Evolutionary conservation across 768 basidiomycete genomes (phyloP).

Genomic region (Cystoderma amianthinum): DNA sequence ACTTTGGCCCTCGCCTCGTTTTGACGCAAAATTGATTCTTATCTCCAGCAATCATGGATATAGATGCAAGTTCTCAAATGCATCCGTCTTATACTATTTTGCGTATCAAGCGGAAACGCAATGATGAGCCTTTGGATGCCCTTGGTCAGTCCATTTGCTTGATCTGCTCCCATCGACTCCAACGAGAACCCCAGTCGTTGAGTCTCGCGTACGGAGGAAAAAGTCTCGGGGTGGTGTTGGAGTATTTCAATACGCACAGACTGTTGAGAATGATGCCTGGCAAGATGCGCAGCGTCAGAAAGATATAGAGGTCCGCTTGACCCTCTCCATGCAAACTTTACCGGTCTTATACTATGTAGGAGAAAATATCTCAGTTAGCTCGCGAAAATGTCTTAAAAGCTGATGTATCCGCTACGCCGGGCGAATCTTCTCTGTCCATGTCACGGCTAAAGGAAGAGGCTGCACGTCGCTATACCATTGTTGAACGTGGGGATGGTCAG

Average conservation of each 20-base stretch:
- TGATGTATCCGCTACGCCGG: conserved; percentile 10
- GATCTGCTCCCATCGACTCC: not conserved
- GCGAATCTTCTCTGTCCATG: conserved; percentile 10
- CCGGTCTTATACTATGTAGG: conserved; percentile 22
- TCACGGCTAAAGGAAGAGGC: conserved; percentile 25
- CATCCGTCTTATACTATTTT: conserved; percentile 65
- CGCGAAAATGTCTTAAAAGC: no score
- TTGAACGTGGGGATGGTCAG: conserved; percentile 23
- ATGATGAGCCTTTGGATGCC: conserved; percentile 78
- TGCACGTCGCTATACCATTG: conserved; percentile 49
- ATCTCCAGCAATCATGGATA: conserved; percentile 16
- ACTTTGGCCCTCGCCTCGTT: not conserved
- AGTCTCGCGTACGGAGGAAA: conserved; percentile 54
- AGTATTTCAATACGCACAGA: conserved; percentile 78
- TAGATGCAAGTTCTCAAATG: conserved; percentile 14
- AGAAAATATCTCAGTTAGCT: conserved; percentile 49
- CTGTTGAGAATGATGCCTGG: conserved; percentile 67
- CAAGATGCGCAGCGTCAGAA: conserved; percentile 49
- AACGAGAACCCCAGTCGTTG: conserved; percentile 43
- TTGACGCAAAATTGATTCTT: no score
- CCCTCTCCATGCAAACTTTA: not conserved
- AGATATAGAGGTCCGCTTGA: conserved; percentile 50
- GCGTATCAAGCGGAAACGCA: conserved; percentile 78
- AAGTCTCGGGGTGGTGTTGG: conserved; percentile 49
- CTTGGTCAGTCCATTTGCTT: conserved; percentile 39